These are phyloP conservation scores for Pseudopithomyces maydicus DNA, from an alignment of 2,329 filamentous ascomycete species.

Conservation along the genomic window DNA sequence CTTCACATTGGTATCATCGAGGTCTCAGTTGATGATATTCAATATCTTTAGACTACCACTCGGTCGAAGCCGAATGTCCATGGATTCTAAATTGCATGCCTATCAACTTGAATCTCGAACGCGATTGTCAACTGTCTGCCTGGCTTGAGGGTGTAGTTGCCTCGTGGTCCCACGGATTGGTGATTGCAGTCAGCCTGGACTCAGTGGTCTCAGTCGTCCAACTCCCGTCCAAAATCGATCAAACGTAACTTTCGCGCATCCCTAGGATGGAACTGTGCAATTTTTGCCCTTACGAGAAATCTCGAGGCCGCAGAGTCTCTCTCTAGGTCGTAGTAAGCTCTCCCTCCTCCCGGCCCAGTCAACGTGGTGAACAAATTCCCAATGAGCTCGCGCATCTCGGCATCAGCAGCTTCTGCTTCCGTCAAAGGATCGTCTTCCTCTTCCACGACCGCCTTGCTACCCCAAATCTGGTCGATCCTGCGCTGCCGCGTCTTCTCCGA, in stretches of 20 bases:
- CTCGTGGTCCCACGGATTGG: too few relatives aligned
- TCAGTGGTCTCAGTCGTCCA: slow-evolving; percentile 37
- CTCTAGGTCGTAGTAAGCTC: slow-evolving; percentile 55
- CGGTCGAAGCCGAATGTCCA: too few relatives aligned
- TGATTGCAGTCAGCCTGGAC: neutral
- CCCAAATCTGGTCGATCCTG: slow-evolving; percentile 58
- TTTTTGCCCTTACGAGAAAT: slow-evolving; percentile 60
- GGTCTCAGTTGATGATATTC: too few relatives aligned
- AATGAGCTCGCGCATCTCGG: slow-evolving; percentile 54
- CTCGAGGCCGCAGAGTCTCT: slow-evolving; percentile 59
- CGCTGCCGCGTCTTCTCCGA: slow-evolving; percentile 49
- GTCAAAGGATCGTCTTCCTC: slow-evolving; percentile 37
- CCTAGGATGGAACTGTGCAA: slow-evolving; percentile 61
- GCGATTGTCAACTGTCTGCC: too few relatives aligned
- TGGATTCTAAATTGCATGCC: too few relatives aligned
- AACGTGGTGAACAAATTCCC: slow-evolving; percentile 52
- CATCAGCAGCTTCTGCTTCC: slow-evolving; percentile 55
- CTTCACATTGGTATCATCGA: too few relatives aligned
- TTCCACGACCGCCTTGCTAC: slow-evolving; percentile 30
- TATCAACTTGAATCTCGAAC: too few relatives aligned
- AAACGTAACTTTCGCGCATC: slow-evolving; percentile 58
- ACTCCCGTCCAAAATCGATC: slow-evolving; percentile 57
- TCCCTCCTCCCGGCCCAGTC: slow-evolving; percentile 38
- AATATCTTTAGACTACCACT: too few relatives aligned
- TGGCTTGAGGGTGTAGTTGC: too few relatives aligned